Conservation (phyloP, 2,329 filamentous ascomycete species). For the Dactylella cylindrospora region DNA sequence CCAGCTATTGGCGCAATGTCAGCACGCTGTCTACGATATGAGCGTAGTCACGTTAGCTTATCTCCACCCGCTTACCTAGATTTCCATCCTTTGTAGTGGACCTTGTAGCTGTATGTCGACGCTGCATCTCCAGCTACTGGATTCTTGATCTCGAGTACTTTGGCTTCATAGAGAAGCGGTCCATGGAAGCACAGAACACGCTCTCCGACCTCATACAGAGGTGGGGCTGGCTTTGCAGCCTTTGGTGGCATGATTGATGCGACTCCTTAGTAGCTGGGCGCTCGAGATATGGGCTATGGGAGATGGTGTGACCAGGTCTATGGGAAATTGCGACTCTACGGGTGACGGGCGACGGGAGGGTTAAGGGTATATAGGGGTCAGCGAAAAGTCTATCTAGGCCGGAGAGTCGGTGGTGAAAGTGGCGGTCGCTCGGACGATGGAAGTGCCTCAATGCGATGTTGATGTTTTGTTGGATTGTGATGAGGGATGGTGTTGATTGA, state of each 20-base stretch:
- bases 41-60: not conserved
- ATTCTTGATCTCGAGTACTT: constrained; percentile 76
- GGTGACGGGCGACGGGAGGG: too few relatives aligned
- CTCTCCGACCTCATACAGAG: constrained; percentile 73
- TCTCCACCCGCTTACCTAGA: constrained; percentile 61
- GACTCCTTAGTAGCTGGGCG: too few relatives aligned
- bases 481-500: too few relatives aligned
- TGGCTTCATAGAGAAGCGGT: constrained; percentile 95
- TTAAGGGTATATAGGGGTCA: too few relatives aligned
- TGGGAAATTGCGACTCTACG: too few relatives aligned
- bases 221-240: constrained; percentile 55
- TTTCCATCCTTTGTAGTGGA: constrained; percentile 99
- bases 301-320: too few relatives aligned
- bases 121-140: constrained; percentile 59
- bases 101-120: constrained; percentile 71
- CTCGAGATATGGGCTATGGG: too few relatives aligned
- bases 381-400: too few relatives aligned
- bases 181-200: constrained; percentile 95
- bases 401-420: too few relatives aligned
- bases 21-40: not conserved
- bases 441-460: too few relatives aligned
- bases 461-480: too few relatives aligned
- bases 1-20: constrained; percentile 63
- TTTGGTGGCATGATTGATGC: constrained; percentile 40
- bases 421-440: too few relatives aligned